Conservation (phyloP, 768 basidiomycete species). For the Suillus variegatus region DNA sequence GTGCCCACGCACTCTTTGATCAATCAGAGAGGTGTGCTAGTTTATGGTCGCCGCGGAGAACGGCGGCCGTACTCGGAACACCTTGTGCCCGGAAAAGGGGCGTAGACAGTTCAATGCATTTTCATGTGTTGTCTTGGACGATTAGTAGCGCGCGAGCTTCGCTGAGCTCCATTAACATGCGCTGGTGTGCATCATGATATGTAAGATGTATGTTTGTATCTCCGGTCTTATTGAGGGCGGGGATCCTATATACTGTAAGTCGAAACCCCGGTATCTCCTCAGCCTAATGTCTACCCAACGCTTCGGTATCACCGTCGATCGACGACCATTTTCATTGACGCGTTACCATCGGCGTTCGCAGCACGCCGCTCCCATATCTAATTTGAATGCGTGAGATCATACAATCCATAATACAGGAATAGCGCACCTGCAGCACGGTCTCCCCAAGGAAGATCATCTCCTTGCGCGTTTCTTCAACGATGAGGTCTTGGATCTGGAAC, state of each 20-base stretch:
- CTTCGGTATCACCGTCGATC: slow-evolving; percentile 27
- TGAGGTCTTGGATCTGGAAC: slow-evolving; percentile 95
- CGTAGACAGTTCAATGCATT: background rate
- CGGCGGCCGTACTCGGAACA: background rate
- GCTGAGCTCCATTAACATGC: slow-evolving; percentile 7
- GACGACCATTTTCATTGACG: slow-evolving; percentile 30
- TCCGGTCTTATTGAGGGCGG: slow-evolving; percentile 4
- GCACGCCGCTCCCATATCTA: slow-evolving; percentile 69
- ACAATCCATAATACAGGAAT: slow-evolving; percentile 8
- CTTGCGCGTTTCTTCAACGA: slow-evolving; percentile 93
- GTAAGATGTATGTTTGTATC: slow-evolving; percentile 7
- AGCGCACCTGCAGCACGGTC: slow-evolving; percentile 85
- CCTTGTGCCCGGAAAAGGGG: background rate
- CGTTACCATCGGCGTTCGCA: slow-evolving; percentile 15
- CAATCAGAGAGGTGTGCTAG: background rate
- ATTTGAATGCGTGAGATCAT: slow-evolving; percentile 14
- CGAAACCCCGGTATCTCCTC: slow-evolving; percentile 32
- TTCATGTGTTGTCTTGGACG: slow-evolving; percentile 3
- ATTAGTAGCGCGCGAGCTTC: slow-evolving; percentile 3
- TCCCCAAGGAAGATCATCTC: slow-evolving; percentile 99
- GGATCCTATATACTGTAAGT: background rate
- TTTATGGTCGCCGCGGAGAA: slow-evolving; percentile 1
- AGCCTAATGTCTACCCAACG: slow-evolving; percentile 6
- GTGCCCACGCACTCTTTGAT: background rate
- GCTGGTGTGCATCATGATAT: slow-evolving; percentile 6